Percentiles rank a stretch among this genome's conserved stretches.
Conservation (phyloP, 768 basidiomycete species). For the Lentinula sp. region DNA sequence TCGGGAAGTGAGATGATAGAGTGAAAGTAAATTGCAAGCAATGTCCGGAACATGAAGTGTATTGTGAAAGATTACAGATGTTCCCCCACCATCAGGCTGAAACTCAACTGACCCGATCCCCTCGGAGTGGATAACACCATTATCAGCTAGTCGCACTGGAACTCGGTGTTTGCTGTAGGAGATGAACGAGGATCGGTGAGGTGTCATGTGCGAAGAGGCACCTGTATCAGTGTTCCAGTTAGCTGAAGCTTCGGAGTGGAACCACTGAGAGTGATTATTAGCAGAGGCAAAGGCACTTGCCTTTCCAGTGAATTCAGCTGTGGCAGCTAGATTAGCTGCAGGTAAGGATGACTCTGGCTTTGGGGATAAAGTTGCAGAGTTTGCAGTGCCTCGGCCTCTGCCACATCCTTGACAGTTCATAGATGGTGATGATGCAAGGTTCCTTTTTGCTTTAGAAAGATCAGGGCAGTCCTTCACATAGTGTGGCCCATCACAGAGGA, state of each 20-base stretch:
- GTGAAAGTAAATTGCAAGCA: not conserved
- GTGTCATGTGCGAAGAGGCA: constrained; percentile 10
- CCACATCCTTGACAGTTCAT: not conserved
- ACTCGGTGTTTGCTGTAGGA: constrained; percentile 9
- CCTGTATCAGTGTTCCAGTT: constrained; percentile 24
- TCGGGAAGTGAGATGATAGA: not conserved
- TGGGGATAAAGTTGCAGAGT: not conserved
- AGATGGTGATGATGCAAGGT: not conserved
- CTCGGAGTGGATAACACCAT: constrained; percentile 15
- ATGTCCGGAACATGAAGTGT: constrained; percentile 14
- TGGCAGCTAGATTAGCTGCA: not conserved
- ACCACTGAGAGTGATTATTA: not conserved
- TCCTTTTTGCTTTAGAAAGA: not conserved
- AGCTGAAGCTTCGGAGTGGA: not conserved
- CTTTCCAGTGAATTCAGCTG: constrained; percentile 8
- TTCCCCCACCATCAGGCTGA: constrained; percentile 6
- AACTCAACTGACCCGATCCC: constrained; percentile 17
- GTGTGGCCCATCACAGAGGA: constrained; percentile 8
- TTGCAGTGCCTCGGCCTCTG: not conserved
- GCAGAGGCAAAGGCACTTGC: constrained; percentile 9
- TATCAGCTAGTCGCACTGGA: constrained; percentile 18
- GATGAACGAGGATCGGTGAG: too few relatives aligned
- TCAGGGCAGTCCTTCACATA: constrained; percentile 1
- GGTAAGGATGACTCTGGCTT: not conserved
- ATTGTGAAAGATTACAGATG: constrained; percentile 8